Conservation (phyloP, 2,329 filamentous ascomycete species). For the Scedosporium aurantiacum region DNA sequence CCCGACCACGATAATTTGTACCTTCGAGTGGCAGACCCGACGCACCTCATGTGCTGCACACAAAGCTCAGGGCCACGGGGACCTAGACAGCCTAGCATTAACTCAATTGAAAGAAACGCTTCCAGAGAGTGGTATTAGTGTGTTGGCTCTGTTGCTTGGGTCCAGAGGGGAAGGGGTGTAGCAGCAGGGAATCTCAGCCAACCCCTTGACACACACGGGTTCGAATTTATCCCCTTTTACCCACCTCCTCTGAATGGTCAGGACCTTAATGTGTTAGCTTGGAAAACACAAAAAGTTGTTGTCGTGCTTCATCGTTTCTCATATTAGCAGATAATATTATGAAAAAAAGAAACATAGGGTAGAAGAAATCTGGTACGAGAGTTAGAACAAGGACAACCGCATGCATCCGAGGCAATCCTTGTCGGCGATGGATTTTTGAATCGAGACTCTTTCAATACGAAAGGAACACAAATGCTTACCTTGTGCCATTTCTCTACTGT, state of each 20-base stretch:
- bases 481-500: too few species aligned
- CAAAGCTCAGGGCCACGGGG: too few species aligned
- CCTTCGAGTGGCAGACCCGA: too few species aligned
- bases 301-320: background rate
- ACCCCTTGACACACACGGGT: constrained; percentile 4
- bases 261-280: background rate
- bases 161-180: background rate
- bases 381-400: background rate
- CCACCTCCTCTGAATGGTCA: background rate
- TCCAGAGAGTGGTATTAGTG: background rate
- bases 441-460: background rate
- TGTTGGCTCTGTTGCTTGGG: background rate
- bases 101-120: background rate
- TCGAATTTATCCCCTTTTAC: constrained; percentile 4
- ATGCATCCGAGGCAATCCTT: background rate
- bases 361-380: background rate
- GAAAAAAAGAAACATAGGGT: background rate
- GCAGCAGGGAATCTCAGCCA: background rate
- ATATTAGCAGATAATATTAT: background rate
- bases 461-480: background rate
- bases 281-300: background rate
- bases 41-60: too few species aligned
- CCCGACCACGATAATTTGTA: too few species aligned
- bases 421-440: background rate
- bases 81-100: background rate